phyloP scores from a whole-genome alignment of 805 yeast species.

The Ogataea degrootiae region DNA sequence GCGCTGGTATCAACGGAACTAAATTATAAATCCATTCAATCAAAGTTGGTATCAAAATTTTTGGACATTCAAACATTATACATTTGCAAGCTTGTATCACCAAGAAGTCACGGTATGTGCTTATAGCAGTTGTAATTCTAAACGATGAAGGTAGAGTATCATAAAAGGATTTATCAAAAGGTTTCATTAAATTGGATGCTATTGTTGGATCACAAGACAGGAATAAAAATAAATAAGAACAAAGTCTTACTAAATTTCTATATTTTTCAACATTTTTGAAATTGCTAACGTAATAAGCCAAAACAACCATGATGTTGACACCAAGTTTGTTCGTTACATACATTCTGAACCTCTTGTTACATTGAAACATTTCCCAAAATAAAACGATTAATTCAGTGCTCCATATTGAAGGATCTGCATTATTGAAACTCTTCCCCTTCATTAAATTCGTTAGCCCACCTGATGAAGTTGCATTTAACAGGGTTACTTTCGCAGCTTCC shows the following conservation, averaged over 20 bases:
- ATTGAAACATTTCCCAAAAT: constrained; percentile 72
- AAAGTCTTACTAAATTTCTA: constrained; percentile 42
- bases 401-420: constrained; percentile 36
- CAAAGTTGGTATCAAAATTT: constrained; percentile 40
- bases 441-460: constrained; percentile 23
- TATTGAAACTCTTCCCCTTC: constrained; percentile 17
- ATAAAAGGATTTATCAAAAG: constrained; percentile 40
- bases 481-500: constrained; percentile 2
- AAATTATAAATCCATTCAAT: constrained; percentile 61
- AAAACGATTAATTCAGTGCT: constrained; percentile 55
- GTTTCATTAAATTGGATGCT: constrained; percentile 37
- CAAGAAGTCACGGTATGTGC: constrained; percentile 60
- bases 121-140: constrained; percentile 34
- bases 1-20: constrained; percentile 35
- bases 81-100: constrained; percentile 47
- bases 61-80: constrained; percentile 32
- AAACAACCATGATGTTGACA: constrained; percentile 47
- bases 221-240: constrained; percentile 48
- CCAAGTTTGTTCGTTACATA: constrained; percentile 40
- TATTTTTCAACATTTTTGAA: constrained; percentile 37
- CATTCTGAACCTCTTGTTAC: constrained; percentile 54
- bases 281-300: constrained; percentile 54
- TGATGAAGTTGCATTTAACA: constrained; percentile 7
- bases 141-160: constrained; percentile 48
- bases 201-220: constrained; percentile 36